Conservation (phyloP, 352 stramenopile genomes). For the Pythium chondricola region DNA sequence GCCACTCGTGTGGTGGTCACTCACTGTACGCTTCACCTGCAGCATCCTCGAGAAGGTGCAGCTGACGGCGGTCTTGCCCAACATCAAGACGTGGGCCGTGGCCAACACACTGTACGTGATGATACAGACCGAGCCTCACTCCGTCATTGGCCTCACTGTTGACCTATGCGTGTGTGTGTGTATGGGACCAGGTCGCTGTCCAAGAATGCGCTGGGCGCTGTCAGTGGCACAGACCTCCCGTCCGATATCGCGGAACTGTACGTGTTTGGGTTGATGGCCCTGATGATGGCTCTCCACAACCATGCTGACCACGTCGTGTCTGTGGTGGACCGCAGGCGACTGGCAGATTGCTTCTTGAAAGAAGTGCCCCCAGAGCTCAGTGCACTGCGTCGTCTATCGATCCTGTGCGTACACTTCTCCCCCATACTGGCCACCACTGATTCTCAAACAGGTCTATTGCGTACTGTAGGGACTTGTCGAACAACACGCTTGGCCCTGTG, state of each 20-base stretch:
- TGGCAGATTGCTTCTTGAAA: constrained; percentile 11
- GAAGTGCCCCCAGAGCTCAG: constrained; percentile 14
- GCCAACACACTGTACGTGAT: constrained; percentile 14
- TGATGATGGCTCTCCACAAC: not conserved
- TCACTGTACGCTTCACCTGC: too few species aligned
- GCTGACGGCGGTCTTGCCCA: constrained; percentile 11
- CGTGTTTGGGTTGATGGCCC: not conserved
- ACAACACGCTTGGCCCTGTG: constrained; percentile 11
- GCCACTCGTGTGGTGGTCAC: too few species aligned
- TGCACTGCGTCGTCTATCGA: constrained; percentile 6
- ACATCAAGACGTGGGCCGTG: constrained; percentile 16
- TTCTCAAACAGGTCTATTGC: not conserved
- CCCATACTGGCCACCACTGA: not conserved
- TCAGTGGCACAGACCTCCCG: constrained; percentile 11
- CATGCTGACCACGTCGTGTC: not conserved
- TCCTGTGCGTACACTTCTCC: constrained; percentile 7
- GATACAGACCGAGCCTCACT: too few species aligned
- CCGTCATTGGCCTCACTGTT: too few species aligned
- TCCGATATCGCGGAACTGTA: constrained; percentile 13
- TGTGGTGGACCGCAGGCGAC: too few species aligned
- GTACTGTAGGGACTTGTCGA: constrained; percentile 11
- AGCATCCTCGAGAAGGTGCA: constrained; percentile 17
- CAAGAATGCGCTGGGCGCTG: constrained; percentile 7
- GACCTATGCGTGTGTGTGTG: too few species aligned
- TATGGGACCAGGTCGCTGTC: constrained; percentile 17